phyloP scores from a whole-genome alignment of 164 flowering plant genomes.

The Akebia trifoliata region DNA sequence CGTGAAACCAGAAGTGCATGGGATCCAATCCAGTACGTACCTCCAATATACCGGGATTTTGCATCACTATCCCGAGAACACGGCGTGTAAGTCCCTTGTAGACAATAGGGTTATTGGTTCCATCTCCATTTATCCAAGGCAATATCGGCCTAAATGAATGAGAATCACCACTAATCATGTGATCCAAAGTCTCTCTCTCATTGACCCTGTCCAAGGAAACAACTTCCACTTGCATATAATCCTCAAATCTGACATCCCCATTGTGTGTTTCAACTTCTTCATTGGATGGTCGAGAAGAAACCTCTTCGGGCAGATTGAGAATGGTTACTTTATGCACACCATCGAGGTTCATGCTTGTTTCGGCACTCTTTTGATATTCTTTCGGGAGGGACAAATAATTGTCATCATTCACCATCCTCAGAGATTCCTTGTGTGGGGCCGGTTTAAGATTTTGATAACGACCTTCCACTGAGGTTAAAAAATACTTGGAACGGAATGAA shows the following conservation, averaged over 20 bases:
- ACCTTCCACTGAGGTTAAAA: conserved; percentile 36
- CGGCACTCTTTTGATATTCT: conserved; percentile 18
- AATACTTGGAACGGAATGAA: conserved; percentile 65
- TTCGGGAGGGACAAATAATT: conserved; percentile 8
- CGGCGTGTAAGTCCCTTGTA: conserved; percentile 74
- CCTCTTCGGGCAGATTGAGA: conserved; percentile 52
- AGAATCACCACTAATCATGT: conserved; percentile 17
- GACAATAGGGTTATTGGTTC: conserved; percentile 53
- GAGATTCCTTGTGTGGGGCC: conserved; percentile 11
- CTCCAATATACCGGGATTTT: conserved; percentile 92
- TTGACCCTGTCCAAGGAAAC: conserved; percentile 11
- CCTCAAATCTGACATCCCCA: conserved; percentile 14
- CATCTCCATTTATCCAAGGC: conserved; percentile 97
- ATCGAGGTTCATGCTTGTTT: conserved; percentile 17
- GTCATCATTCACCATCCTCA: conserved; percentile 11
- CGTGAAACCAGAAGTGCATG: not conserved
- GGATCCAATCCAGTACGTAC: conserved; percentile 28
- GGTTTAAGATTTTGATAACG: conserved; percentile 17
- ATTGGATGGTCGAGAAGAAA: conserved; percentile 16
- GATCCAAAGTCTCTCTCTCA: conserved; percentile 14
- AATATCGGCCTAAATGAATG: conserved; percentile 50
- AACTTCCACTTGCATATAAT: conserved; percentile 13
- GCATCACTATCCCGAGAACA: conserved; percentile 81
- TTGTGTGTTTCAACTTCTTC: conserved; percentile 14
- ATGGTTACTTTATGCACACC: conserved; percentile 68